phyloP scores from a whole-genome alignment of 495 filamentous ascomycete species.

The Daldinia bambusicola region DNA sequence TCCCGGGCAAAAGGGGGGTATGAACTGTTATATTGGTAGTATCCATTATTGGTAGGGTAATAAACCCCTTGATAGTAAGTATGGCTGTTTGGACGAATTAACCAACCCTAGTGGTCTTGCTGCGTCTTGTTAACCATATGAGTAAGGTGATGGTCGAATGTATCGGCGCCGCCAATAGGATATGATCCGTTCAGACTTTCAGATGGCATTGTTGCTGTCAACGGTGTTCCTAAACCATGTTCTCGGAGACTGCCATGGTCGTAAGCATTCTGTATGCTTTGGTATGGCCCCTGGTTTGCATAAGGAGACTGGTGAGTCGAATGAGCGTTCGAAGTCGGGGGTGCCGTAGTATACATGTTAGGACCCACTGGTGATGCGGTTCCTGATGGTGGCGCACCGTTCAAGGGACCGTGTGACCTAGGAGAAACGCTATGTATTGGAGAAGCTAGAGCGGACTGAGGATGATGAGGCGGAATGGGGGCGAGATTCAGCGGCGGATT shows the following conservation, averaged over 20 bases:
- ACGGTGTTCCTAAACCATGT: constrained; percentile 44
- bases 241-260: constrained; percentile 47
- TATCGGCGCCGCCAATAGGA: constrained; percentile 26
- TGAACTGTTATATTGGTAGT: background rate
- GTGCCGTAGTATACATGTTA: constrained; percentile 49
- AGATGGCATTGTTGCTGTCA: constrained; percentile 47
- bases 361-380: constrained; percentile 47
- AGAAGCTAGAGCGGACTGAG: constrained; percentile 43
- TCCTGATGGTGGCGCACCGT: constrained; percentile 42
- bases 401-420: constrained; percentile 40
- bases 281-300: constrained; percentile 44
- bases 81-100: background rate
- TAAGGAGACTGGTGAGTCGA: constrained; percentile 47
- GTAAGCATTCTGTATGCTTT: constrained; percentile 45
- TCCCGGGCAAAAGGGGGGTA: constrained; percentile 15
- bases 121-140: constrained; percentile 43
- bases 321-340: constrained; percentile 46
- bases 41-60: constrained; percentile 6
- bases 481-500: constrained; percentile 48
- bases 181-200: constrained; percentile 46
- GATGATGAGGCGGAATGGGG: constrained; percentile 44
- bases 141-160: constrained; percentile 36
- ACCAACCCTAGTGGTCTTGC: constrained; percentile 29
- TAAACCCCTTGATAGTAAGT: constrained; percentile 2
- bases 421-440: constrained; percentile 48